A percentile compares a stretch with the other conserved stretches of the same genome.
Conservation (phyloP, 805 yeast species). For the Lachancea meyersii region DNA sequence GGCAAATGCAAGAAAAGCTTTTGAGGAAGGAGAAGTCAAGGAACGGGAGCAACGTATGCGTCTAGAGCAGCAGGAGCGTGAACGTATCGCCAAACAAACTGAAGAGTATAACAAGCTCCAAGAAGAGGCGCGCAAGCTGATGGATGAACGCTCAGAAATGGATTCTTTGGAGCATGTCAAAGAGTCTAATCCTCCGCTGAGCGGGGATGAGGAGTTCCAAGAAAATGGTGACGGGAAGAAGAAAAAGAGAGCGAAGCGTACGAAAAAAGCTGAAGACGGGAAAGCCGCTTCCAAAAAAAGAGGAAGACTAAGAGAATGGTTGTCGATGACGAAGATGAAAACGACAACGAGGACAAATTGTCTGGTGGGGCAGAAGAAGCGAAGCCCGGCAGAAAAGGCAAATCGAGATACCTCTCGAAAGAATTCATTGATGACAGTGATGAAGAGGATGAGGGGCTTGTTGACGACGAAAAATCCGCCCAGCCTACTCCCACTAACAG, state of each 20-base stretch:
- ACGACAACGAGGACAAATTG: slow-evolving; percentile 20
- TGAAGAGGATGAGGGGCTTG: slow-evolving; percentile 27
- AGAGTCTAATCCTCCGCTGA: slow-evolving; percentile 33
- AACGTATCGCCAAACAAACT: slow-evolving; percentile 43
- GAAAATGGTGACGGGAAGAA: slow-evolving; percentile 27
- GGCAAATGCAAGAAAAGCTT: slow-evolving; percentile 61
- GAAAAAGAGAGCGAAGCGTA: slow-evolving; percentile 26
- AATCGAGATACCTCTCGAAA: slow-evolving; percentile 29
- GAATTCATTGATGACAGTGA: slow-evolving; percentile 42
- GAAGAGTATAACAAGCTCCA: slow-evolving; percentile 46
- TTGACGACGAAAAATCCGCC: slow-evolving; percentile 21
- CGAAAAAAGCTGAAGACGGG: slow-evolving; percentile 17
- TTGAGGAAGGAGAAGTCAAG: slow-evolving; percentile 51
- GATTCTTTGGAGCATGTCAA: slow-evolving; percentile 38
- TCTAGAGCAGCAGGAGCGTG: slow-evolving; percentile 43
- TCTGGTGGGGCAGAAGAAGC: slow-evolving; percentile 24
- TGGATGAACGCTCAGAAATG: slow-evolving; percentile 45
- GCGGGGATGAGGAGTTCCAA: slow-evolving; percentile 32
- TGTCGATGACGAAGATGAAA: slow-evolving; percentile 41
- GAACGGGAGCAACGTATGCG: slow-evolving; percentile 43
- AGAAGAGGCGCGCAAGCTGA: slow-evolving; percentile 53
- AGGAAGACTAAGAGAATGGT: slow-evolving; percentile 37
- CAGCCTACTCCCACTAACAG: slow-evolving; percentile 16
- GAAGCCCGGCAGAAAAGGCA: slow-evolving; percentile 16
- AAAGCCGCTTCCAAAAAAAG: slow-evolving; percentile 30